These are phyloP conservation scores for Cornus kousa DNA, from an alignment of 148 eudicot genomes.

Conservation along the genomic window DNA sequence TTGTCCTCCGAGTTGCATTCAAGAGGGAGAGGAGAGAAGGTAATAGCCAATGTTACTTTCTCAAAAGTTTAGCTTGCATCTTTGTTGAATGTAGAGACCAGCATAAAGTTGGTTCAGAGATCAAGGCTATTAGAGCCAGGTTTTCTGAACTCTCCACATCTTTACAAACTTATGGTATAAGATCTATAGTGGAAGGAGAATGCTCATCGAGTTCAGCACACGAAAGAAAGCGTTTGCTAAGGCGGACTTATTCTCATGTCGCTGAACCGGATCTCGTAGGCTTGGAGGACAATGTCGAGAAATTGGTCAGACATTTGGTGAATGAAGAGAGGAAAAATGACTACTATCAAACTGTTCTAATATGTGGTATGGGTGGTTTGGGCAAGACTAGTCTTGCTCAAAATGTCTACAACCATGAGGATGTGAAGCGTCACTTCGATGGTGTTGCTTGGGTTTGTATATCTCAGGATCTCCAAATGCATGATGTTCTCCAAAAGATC, in stretches of 20 bases:
- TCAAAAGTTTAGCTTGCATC: too few relatives aligned
- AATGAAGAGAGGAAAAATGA: neutral
- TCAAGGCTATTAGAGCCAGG: too few relatives aligned
- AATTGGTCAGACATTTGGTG: neutral
- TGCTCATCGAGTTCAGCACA: neutral
- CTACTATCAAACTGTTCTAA: neutral
- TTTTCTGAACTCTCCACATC: too few relatives aligned
- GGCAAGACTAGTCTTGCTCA: slow-evolving; percentile 25
- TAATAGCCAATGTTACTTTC: too few relatives aligned
- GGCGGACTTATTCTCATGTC: neutral
- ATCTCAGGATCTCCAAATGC: slow-evolving; percentile 19
- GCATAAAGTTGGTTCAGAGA: too few relatives aligned
- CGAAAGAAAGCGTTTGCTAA: neutral
- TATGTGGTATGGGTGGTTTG: slow-evolving; percentile 23
- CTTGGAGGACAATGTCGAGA: neutral
- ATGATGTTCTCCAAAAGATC: slow-evolving; percentile 11
- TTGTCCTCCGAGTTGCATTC: too few relatives aligned
- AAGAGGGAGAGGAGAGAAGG: too few relatives aligned
- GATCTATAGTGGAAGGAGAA: neutral
- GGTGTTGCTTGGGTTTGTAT: slow-evolving; percentile 23
- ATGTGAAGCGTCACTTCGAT: slow-evolving; percentile 9
- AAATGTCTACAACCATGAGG: slow-evolving; percentile 9
- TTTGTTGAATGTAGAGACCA: too few relatives aligned
- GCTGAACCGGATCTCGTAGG: neutral
- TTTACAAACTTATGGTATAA: too few relatives aligned